Evolutionary conservation across 257 asterid genomes (phyloP).

Genomic region (Forsythia viridissima): DNA sequence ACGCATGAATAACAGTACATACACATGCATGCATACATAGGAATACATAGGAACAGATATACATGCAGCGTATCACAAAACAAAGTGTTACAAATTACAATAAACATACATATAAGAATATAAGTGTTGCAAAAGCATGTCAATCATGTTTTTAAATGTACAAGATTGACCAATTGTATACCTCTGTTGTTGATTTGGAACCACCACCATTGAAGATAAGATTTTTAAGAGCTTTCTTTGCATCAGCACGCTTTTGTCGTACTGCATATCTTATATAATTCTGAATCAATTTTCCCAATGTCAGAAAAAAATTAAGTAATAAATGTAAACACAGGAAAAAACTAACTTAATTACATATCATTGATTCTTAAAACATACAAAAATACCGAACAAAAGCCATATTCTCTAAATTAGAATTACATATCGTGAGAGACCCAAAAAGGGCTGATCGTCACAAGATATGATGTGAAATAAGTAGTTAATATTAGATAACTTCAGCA

Average conservation of each 20-base stretch:
- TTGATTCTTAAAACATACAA: neutral
- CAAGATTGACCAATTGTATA: conserved; percentile 23
- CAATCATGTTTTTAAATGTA: conserved; percentile 17
- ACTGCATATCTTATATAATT: conserved; percentile 47
- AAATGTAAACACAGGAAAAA: neutral
- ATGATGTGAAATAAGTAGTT: neutral
- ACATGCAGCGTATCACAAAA: neutral
- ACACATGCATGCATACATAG: neutral
- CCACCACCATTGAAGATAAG: conserved; percentile 53
- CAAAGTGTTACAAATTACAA: neutral
- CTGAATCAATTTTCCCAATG: conserved; percentile 39
- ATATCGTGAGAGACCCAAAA: neutral
- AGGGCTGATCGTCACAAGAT: neutral
- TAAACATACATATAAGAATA: neutral
- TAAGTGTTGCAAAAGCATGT: neutral
- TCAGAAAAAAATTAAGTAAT: conserved; percentile 11
- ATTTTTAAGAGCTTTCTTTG: conserved; percentile 65
- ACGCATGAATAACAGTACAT: neutral
- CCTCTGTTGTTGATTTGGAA: conserved; percentile 53
- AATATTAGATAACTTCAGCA: neutral
- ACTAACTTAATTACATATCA: conserved; percentile 3
- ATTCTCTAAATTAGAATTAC: neutral
- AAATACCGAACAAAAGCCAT: neutral
- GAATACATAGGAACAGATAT: neutral
- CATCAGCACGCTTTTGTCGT: conserved; percentile 67